A percentile compares a stretch with the other conserved stretches of the same genome.
Conservation (phyloP, 2,329 filamentous ascomycete species). For the Arthrobotrys sphaeroides region DNA sequence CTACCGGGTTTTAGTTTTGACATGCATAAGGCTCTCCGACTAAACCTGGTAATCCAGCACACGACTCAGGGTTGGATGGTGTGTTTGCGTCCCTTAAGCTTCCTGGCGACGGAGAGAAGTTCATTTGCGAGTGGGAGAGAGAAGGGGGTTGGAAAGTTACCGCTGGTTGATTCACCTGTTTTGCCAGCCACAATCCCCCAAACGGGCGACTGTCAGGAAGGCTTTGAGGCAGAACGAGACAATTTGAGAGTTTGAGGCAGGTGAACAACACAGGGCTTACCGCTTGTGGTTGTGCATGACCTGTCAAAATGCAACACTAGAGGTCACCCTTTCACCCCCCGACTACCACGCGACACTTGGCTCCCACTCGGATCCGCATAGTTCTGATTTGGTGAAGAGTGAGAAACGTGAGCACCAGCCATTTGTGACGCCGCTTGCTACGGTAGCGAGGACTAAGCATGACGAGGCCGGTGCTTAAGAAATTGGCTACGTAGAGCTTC, state of each 20-base stretch:
- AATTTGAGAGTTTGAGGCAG: constrained; percentile 47
- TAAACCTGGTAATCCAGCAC: constrained; percentile 46
- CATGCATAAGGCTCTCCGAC: constrained; percentile 21
- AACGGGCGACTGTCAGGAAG: constrained; percentile 12
- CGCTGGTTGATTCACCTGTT: constrained; percentile 38
- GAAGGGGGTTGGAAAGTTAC: constrained; percentile 33
- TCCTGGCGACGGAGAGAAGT: constrained; percentile 50
- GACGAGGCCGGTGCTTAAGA: background rate
- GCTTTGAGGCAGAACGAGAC: constrained; percentile 48
- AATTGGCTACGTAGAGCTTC: constrained; percentile 18
- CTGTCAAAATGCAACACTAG: constrained; percentile 42
- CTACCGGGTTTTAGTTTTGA: constrained; percentile 41
- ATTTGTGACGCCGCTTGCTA: background rate
- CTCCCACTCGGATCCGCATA: constrained; percentile 17
- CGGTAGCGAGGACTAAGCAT: constrained; percentile 26
- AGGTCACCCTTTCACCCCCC: background rate
- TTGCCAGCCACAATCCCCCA: constrained; percentile 4
- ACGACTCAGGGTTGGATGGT: constrained; percentile 32
- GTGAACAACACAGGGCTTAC: constrained; percentile 32
- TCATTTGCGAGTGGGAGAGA: constrained; percentile 44
- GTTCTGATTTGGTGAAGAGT: background rate
- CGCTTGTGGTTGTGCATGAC: constrained; percentile 42
- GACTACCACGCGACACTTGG: constrained; percentile 1
- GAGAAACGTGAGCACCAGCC: constrained; percentile 3
- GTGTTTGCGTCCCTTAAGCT: background rate